Evolutionary conservation across 169 alveolate genomes (phyloP), one percentile per base, ranked within the genome.

Genomic region (Toxoplasma gondii): DNA sequence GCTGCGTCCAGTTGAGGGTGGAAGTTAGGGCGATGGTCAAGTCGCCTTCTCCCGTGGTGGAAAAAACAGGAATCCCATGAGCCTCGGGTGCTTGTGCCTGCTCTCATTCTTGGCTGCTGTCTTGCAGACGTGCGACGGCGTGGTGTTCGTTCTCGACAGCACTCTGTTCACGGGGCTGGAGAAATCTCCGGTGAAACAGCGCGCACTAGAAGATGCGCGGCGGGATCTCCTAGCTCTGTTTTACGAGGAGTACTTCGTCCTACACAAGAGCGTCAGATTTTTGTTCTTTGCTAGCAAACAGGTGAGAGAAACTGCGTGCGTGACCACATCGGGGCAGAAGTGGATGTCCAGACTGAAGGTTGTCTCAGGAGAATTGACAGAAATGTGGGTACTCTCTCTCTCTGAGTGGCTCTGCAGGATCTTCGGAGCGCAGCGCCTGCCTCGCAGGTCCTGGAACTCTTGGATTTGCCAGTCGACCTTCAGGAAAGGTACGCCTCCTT

Each of bases 231-330:
- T 92, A 29, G 94, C 74, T 1, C 36, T 92, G 69, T 83, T 82
- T 36, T 92, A 54, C 84, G 92, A 92, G 19, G 94, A 92, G 83
- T 45, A 92, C 0, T 92, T 92, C 54, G 94, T 92, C 29, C 67
- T 82, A 39, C 74, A 36, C 36, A 53, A 88, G 58, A 84, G 64
- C 24, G 81, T 82, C 9, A 90, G 70, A 9, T 81, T 92, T 12
- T 90, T 92, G 44, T 31, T 92, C 34, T 80, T 92, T 38, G 92
- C 92, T 0, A 92, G 86, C 34, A 92, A 92, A 83, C 94, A 92
- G 94, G 94, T 81, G 67, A 27, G 38, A 10, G 5, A 16, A 74
- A 16, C 1, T 74, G 27, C 45, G 24, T 74, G 86, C 86, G 45
- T n/a, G n/a, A 69, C 19, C 38, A 7, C 38, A 27, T 69, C n/a